These are phyloP conservation scores for Trichophyton mentagrophytes DNA, from an alignment of 2,329 filamentous ascomycete species.

Conservation along the genomic window DNA sequence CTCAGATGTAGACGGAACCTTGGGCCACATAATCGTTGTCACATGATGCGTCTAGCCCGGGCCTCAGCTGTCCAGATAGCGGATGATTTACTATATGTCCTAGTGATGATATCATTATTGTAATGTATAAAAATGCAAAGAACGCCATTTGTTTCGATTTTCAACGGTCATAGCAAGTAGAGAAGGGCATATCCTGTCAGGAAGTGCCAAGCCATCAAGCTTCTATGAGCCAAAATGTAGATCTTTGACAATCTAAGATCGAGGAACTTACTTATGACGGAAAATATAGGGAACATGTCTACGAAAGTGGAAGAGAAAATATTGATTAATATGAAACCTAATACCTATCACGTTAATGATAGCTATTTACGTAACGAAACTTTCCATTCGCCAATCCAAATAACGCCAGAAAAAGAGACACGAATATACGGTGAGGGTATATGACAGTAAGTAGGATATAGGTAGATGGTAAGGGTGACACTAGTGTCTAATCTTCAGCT, in stretches of 20 bases:
- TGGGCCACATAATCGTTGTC: background rate
- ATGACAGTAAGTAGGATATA: background rate
- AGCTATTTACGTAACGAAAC: background rate
- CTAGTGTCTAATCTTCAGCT: background rate
- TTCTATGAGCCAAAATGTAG: background rate
- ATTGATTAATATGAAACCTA: background rate
- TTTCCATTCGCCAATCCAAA: background rate
- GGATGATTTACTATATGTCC: no score
- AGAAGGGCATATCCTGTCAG: no score
- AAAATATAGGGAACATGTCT: background rate
- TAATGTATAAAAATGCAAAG: no score
- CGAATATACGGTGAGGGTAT: background rate
- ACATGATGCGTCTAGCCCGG: no score
- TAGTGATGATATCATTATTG: no score
- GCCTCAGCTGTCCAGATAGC: no score
- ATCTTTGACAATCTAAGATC: background rate
- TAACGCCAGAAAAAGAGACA: background rate
- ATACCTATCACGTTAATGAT: constrained; percentile 1
- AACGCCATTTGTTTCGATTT: no score
- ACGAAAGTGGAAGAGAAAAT: background rate
- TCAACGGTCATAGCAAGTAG: no score
- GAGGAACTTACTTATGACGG: background rate
- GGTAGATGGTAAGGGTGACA: background rate
- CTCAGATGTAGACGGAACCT: background rate
- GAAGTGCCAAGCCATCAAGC: background rate